A percentile compares a stretch with the other conserved stretches of the same genome.
These are phyloP conservation scores for Xylaria sp. DNA, from an alignment of 2,329 filamentous ascomycete species.

Conservation along the genomic window DNA sequence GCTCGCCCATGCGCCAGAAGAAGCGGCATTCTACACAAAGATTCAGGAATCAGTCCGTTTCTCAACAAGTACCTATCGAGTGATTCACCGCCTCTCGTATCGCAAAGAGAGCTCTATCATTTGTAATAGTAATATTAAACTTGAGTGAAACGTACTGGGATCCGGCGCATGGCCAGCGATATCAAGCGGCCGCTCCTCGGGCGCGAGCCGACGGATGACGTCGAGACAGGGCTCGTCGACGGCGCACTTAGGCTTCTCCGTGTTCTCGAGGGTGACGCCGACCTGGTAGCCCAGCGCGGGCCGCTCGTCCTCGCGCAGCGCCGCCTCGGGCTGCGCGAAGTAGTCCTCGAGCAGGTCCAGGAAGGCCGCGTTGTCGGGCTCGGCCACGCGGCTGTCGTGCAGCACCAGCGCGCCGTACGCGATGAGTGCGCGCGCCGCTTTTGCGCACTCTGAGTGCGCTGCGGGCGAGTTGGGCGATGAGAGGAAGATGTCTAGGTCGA, in stretches of 20 bases:
- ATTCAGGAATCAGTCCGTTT: background rate
- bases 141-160: constrained; percentile 52
- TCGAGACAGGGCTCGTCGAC: constrained; percentile 70
- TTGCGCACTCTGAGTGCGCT: constrained; percentile 63
- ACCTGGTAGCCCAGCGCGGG: constrained; percentile 70
- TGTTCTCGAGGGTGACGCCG: constrained; percentile 71
- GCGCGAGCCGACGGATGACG: constrained; percentile 65
- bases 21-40: constrained; percentile 62
- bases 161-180: constrained; percentile 67
- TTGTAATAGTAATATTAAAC: no score
- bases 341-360: constrained; percentile 73
- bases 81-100: no score
- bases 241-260: constrained; percentile 72
- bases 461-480: constrained; percentile 55
- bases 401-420: constrained; percentile 69
- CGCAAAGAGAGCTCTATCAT: no score
- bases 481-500: constrained; percentile 69
- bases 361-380: constrained; percentile 65
- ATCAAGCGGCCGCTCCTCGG: constrained; percentile 67
- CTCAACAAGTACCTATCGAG: background rate
- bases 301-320: constrained; percentile 63
- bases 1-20: constrained; percentile 70
- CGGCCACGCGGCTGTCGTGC: constrained; percentile 68
- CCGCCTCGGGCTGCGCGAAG: constrained; percentile 65
- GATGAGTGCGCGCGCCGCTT: constrained; percentile 67